These are phyloP conservation scores for Leishmania amazonensis DNA, from an alignment of 208 protist genomes.

Conservation along the genomic window DNA sequence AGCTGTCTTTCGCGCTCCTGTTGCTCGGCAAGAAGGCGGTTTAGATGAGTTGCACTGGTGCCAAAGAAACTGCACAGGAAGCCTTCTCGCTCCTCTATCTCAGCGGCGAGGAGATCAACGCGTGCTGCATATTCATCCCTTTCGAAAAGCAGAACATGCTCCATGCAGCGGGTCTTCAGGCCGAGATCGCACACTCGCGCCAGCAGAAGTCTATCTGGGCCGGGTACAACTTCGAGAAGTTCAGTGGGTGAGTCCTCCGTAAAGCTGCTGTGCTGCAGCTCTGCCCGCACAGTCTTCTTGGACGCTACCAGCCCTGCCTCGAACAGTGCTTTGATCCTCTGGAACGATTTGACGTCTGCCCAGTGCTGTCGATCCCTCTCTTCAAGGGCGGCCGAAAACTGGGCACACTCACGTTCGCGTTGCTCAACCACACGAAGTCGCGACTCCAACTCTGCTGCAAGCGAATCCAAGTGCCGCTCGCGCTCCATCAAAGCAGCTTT, in stretches of 20 bases:
- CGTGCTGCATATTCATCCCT: conserved; percentile 13
- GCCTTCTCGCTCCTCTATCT: conserved; percentile 4
- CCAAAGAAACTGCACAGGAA: conserved; percentile 10
- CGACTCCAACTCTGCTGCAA: neutral
- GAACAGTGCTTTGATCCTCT: conserved; percentile 4
- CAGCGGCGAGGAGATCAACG: neutral
- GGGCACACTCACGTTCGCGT: conserved; percentile 9
- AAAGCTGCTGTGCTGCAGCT: conserved; percentile 10
- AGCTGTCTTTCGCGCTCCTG: conserved; percentile 1
- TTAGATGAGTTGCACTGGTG: neutral
- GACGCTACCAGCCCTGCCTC: conserved; percentile 7
- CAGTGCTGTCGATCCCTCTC: conserved; percentile 16
- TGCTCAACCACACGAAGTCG: conserved; percentile 15
- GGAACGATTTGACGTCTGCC: conserved; percentile 3
- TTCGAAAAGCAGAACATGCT: neutral
- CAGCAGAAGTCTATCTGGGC: neutral
- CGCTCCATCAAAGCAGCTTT: neutral
- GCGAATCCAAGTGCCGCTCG: neutral
- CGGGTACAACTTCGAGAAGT: neutral
- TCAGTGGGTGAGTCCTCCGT: neutral
- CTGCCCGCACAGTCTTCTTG: conserved; percentile 3
- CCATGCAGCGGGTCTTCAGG: neutral
- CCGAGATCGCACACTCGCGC: conserved; percentile 5
- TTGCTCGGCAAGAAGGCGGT: neutral
- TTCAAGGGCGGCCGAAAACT: neutral